Conservation (phyloP, 1,139 yeast species). For the Debaryomyces robertsiae region DNA sequence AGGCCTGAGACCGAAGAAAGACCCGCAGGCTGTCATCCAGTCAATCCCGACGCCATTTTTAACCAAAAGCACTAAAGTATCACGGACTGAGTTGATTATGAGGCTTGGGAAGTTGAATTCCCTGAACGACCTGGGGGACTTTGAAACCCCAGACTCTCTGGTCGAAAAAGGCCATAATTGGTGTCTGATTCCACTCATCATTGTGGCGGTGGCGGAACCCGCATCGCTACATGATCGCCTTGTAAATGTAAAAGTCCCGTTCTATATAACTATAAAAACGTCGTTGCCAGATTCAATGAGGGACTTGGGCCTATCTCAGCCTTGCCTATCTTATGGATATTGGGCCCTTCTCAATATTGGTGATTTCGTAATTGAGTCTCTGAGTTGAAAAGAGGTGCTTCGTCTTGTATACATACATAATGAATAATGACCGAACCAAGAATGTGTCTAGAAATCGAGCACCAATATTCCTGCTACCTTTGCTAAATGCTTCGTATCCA, state of each 20-base stretch:
- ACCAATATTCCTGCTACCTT: slow-evolving; percentile 57
- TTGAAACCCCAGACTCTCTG: slow-evolving; percentile 19
- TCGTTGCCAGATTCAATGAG: slow-evolving; percentile 27
- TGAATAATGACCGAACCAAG: background rate
- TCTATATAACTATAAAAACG: slow-evolving; percentile 31
- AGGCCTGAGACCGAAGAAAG: slow-evolving; percentile 12
- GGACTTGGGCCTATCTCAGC: slow-evolving; percentile 20
- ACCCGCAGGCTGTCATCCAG: slow-evolving; percentile 20
- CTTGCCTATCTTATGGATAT: slow-evolving; percentile 31
- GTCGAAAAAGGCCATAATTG: slow-evolving; percentile 36
- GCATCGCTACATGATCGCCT: background rate
- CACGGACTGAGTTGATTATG: slow-evolving; percentile 36
- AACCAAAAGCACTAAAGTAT: slow-evolving; percentile 29
- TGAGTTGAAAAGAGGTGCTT: background rate
- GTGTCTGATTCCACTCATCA: slow-evolving; percentile 37
- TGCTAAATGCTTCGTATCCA: slow-evolving; percentile 56
- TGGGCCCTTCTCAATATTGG: slow-evolving; percentile 36
- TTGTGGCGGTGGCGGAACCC: slow-evolving; percentile 10
- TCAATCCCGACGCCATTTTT: slow-evolving; percentile 39
- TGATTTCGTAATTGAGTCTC: slow-evolving; percentile 7
- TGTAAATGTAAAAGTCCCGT: slow-evolving; percentile 25
- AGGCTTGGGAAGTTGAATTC: slow-evolving; percentile 26
- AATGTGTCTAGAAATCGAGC: slow-evolving; percentile 48
- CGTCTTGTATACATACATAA: background rate
- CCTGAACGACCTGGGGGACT: slow-evolving; percentile 10